Conservation (phyloP, 495 filamentous ascomycete species). For the Corynascus novoguineensis region DNA sequence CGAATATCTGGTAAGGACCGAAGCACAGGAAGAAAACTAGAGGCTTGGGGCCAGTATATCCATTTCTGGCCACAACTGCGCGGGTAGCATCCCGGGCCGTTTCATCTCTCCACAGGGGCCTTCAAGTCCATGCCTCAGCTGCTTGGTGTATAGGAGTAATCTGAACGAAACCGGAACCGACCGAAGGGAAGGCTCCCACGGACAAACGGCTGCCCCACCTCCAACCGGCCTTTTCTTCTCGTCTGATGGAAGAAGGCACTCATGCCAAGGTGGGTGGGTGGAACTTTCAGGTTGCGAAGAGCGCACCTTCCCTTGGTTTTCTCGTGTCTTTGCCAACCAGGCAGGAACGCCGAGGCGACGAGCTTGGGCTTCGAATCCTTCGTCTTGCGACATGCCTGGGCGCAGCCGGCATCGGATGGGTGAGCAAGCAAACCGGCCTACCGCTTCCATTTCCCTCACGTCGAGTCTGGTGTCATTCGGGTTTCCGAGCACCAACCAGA, state of each 20-base stretch:
- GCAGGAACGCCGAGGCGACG: background rate
- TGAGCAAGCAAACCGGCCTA: background rate
- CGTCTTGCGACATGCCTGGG: background rate
- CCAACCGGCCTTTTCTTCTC: background rate
- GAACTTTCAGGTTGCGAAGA: background rate
- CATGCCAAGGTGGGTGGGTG: no score
- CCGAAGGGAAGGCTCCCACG: background rate
- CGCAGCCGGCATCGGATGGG: background rate
- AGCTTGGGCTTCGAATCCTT: no score
- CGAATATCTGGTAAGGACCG: no score
- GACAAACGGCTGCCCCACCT: background rate
- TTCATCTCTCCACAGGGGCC: no score
- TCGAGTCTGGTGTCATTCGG: background rate
- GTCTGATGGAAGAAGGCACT: no score
- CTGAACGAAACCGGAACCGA: background rate
- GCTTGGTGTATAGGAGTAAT: background rate
- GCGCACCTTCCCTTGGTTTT: background rate
- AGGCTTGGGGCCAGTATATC: background rate
- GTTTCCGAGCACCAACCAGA: constrained; percentile 4
- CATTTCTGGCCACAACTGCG: no score
- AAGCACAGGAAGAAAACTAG: background rate
- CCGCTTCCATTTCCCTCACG: background rate
- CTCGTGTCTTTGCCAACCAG: background rate
- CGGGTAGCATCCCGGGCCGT: no score
- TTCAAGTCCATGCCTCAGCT: no score